A percentile compares a stretch with the other conserved stretches of the same genome.
These are phyloP conservation scores for Psilocybe mexicana DNA, from an alignment of 1,284 basidiomycete species.

Conservation along the genomic window DNA sequence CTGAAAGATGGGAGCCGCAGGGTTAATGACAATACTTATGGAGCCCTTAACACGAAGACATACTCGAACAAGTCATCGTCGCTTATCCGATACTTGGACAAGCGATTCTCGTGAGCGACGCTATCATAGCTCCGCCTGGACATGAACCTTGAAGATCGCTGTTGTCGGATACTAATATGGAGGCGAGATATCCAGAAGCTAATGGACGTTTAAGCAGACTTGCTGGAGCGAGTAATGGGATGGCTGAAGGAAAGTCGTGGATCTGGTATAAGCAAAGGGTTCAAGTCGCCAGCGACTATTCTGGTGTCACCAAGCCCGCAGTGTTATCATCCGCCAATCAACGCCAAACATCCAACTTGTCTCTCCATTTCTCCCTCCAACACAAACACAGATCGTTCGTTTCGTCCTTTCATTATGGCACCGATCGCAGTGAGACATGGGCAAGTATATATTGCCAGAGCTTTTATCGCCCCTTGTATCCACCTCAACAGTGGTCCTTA, in stretches of 20 bases:
- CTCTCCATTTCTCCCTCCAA: neutral
- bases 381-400: neutral
- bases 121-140: constrained; percentile 73
- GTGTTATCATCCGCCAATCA: constrained; percentile 18
- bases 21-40: constrained; percentile 4
- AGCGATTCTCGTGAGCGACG: constrained; percentile 62
- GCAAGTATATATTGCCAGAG: no score
- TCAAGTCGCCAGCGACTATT: constrained; percentile 14
- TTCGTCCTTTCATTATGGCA: neutral
- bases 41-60: constrained; percentile 30
- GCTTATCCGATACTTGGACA: constrained; percentile 72
- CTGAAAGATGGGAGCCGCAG: constrained; percentile 37
- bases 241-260: neutral
- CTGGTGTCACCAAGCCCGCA: constrained; percentile 7
- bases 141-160: constrained; percentile 34
- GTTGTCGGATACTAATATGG: neutral
- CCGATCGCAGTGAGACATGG: no score
- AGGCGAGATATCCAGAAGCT: neutral
- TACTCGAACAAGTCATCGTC: constrained; percentile 85
- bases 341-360: constrained; percentile 14
- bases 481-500: no score
- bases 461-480: no score
- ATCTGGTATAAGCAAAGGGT: constrained; percentile 3
- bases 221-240: neutral
- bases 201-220: neutral